Percentiles rank a stretch among this genome's conserved stretches.
Conservation (phyloP, 2,329 filamentous ascomycete species). For the Geosmithia flava region DNA sequence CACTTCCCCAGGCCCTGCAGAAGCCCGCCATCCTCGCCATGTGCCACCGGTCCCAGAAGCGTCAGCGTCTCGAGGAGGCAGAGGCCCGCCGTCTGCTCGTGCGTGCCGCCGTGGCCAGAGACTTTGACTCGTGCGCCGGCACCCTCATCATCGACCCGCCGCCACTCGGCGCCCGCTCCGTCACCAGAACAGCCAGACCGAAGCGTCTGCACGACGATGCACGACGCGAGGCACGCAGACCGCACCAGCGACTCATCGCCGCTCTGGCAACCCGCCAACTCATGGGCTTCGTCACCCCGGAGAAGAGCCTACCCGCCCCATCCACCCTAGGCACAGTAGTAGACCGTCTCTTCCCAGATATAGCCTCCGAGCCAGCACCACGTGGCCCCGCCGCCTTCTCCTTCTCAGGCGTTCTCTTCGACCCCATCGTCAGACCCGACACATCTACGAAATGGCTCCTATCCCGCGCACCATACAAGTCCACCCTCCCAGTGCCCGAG, state of each 20-base stretch:
- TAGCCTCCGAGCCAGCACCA: slow-evolving; percentile 14
- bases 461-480: slow-evolving; percentile 31
- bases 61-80: slow-evolving; percentile 29
- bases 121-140: slow-evolving; percentile 34
- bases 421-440: slow-evolving; percentile 12
- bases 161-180: slow-evolving; percentile 7
- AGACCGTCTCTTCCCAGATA: slow-evolving; percentile 33
- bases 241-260: slow-evolving; percentile 29
- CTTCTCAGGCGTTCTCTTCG: slow-evolving; percentile 23
- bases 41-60: slow-evolving; percentile 35
- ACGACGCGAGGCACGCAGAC: slow-evolving; percentile 11
- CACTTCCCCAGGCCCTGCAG: slow-evolving; percentile 58
- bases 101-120: slow-evolving; percentile 28
- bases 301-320: slow-evolving; percentile 27
- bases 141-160: slow-evolving; percentile 35
- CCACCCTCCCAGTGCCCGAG: slow-evolving; percentile 15
- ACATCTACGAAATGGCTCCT: slow-evolving; percentile 26
- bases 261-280: slow-evolving; percentile 33
- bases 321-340: slow-evolving; percentile 31
- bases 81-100: slow-evolving; percentile 43
- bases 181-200: not conserved
- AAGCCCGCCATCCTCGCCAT: slow-evolving; percentile 51
- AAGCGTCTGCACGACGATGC: slow-evolving; percentile 5
- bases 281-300: slow-evolving; percentile 36
- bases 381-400: slow-evolving; percentile 23